Base-by-base conservation (phyloP, 2,329 filamentous ascomycete species). In the Claviceps fusiformis region DNA sequence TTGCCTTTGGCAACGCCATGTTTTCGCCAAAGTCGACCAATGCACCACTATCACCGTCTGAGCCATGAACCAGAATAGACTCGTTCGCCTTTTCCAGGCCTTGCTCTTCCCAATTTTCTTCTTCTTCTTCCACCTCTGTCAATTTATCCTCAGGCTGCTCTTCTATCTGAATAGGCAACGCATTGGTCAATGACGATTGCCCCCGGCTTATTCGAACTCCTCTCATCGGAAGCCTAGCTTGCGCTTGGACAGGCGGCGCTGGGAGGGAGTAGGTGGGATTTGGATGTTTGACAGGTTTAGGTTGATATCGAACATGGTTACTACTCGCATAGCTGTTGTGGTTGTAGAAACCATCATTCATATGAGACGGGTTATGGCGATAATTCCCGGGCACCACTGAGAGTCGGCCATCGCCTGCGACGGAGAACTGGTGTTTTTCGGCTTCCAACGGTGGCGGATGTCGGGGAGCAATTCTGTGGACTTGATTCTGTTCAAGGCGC, bases 191-290 rank as follows among this genome's bases (percentile, higher is more conserved):
- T 10, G 39, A n/a, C 8, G 35, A 11, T 31, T 52, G 56, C n/a
- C n/a, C 56, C 24, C 56, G 56, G 41, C 47, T 56, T 11, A 56
- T 37, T 13, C 57, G 54, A 39, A 55, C 52, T n/a, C 57, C 71
- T 24, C 74, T 69, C 56, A 74, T 61, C 0, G 74, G 67, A n/a
- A 74, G 63, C 50, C 66, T 70, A 19, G 68, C 61, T 27, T 67
- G 65, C 24, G 55, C 63, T 31, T 62, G 49, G 4, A 50, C 3
- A 3, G 44, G 27, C 44, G 45, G 64, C 13, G 58, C 58, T 6
- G 63, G 62, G 19, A 61, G 62, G 33, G 50, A 46, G 29, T 60
- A 61, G 8, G 57, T 52, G 31, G 55, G 51, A 17, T 58, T 56
- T 54, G 61, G 50, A 55, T 58, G 58, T 6, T 57, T 59, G 39